These are phyloP conservation scores for Candida oleophila DNA, from an alignment of 805 yeast genomes.

Conservation along the genomic window DNA sequence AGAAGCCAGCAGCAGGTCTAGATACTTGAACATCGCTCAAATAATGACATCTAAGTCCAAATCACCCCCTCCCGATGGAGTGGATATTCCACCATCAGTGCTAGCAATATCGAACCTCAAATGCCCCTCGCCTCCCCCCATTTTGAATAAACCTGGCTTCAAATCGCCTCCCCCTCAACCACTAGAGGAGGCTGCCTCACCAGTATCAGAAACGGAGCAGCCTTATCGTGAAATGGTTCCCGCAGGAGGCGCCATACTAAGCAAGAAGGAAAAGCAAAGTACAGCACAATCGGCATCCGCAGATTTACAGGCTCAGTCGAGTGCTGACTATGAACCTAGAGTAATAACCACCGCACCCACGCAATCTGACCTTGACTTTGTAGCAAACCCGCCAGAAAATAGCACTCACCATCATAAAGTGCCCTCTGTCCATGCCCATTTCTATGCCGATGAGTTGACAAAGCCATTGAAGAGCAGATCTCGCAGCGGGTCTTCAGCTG, in stretches of 20 bases:
- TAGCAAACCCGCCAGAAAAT: slow-evolving; percentile 18
- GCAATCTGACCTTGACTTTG: neutral
- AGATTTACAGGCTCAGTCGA: neutral
- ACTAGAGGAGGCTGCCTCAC: neutral
- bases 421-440: slow-evolving; percentile 77
- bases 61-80: slow-evolving; percentile 3
- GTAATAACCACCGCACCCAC: neutral
- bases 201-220: slow-evolving; percentile 10
- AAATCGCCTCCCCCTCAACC: neutral
- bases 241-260: slow-evolving; percentile 47
- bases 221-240: slow-evolving; percentile 29
- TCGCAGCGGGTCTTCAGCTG: slow-evolving; percentile 38
- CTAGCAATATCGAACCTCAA: slow-evolving; percentile 58
- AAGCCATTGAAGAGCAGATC: slow-evolving; percentile 44
- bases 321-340: too few relatives aligned
- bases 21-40: too few relatives aligned
- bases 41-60: neutral
- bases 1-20: too few relatives aligned
- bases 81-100: slow-evolving; percentile 45
- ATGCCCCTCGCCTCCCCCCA: slow-evolving; percentile 76
- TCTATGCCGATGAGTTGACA: slow-evolving; percentile 65
- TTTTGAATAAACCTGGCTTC: slow-evolving; percentile 31
- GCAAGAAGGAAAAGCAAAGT: slow-evolving; percentile 15
- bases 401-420: slow-evolving; percentile 45
- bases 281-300: neutral